phyloP scores from a whole-genome alignment of 164 flowering plant genomes.

The Aristolochia contorta region DNA sequence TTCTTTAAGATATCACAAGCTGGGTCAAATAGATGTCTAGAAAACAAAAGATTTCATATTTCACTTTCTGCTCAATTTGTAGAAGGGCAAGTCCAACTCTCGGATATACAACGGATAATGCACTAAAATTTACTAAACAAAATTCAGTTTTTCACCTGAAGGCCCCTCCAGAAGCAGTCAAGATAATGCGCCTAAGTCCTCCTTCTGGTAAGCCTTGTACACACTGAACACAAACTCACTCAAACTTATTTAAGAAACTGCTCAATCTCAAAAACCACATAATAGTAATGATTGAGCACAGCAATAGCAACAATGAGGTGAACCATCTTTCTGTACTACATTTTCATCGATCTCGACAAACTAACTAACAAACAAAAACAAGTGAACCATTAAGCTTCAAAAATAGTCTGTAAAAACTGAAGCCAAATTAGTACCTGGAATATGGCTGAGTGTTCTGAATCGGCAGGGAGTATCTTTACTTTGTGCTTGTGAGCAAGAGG shows the following conservation, averaged over 20 bases:
- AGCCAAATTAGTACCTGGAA: constrained; percentile 55
- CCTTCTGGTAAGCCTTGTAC: constrained; percentile 96
- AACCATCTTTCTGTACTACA: background rate
- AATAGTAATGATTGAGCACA: no score
- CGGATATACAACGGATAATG: no score
- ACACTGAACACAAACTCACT: constrained; percentile 50
- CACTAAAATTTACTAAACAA: constrained; percentile 61
- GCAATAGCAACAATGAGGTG: background rate
- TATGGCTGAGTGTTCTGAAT: constrained; percentile 98
- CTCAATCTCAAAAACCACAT: background rate
- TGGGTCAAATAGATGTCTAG: no score
- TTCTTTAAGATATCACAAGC: no score
- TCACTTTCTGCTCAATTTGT: no score
- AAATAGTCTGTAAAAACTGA: background rate
- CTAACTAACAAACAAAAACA: no score
- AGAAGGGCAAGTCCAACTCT: no score
- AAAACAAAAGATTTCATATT: no score
- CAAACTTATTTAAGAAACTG: no score
- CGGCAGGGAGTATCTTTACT: constrained; percentile 96
- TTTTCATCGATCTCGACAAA: no score
- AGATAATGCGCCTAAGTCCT: constrained; percentile 76
- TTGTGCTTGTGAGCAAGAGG: constrained; percentile 93
- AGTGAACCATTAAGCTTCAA: background rate
- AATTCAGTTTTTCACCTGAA: constrained; percentile 62
- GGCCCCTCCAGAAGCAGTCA: constrained; percentile 98